Conservation (phyloP, 371 early-diverging fungal genomes). For the Saksenaea vasiformis region DNA sequence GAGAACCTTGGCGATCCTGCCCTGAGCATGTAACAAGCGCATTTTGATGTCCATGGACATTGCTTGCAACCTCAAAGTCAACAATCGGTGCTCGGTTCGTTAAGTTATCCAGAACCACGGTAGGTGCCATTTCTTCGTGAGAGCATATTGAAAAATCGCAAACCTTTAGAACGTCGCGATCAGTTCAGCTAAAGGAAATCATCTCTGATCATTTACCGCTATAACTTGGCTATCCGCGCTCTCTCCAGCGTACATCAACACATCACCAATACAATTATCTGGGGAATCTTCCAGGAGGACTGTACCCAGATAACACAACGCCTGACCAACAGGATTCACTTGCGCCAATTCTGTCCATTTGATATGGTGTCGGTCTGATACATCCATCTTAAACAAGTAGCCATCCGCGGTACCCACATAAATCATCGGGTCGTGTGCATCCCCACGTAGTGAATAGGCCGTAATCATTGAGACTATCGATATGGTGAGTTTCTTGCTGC, state of each 20-base stretch:
- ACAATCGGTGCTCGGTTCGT: conserved; percentile 40
- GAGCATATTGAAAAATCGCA: background rate
- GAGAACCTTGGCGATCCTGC: conserved; percentile 26
- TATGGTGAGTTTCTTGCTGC: background rate
- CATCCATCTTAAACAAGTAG: conserved; percentile 20
- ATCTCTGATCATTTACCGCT: conserved; percentile 23
- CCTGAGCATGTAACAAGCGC: conserved; percentile 35
- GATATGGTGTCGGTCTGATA: conserved; percentile 11
- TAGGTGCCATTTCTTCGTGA: background rate
- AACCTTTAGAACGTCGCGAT: background rate
- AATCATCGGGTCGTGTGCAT: conserved; percentile 6
- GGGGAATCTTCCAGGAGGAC: conserved; percentile 7
- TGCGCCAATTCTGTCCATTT: conserved; percentile 16
- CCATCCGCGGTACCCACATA: conserved; percentile 43
- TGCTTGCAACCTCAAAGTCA: conserved; percentile 19
- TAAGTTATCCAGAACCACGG: conserved; percentile 21
- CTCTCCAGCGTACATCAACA: conserved; percentile 39
- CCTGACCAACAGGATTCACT: conserved; percentile 29
- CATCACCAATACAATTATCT: conserved; percentile 5
- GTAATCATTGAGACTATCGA: conserved; percentile 34
- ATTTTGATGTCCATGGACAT: conserved; percentile 18
- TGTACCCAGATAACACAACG: conserved; percentile 32
- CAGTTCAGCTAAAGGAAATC: background rate
- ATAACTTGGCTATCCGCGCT: conserved; percentile 39
- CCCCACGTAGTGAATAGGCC: conserved; percentile 17